Base-by-base conservation (phyloP, 2,329 filamentous ascomycete genomes). In the Botrytis tulipae region DNA sequence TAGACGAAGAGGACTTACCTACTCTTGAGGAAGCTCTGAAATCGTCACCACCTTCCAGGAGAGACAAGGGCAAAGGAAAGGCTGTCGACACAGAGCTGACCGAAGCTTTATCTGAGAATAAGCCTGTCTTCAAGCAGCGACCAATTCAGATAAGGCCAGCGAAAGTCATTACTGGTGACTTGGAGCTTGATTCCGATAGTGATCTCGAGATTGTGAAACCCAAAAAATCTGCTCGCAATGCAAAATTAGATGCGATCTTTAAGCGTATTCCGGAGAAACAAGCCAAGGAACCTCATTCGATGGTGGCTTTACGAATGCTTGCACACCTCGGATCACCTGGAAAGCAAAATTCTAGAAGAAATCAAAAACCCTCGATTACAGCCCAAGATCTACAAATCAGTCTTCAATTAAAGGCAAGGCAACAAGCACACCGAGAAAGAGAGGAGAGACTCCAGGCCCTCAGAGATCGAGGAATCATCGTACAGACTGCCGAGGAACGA, bases 401-500 rank as follows among this genome's bases (percentile, higher is more conserved):
- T 48, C 84, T 98, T 12, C 86, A 92, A 54, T 88, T 89, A 76
- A 90, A 91, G 75, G 94, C 94, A 9, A 90, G 93, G 62, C 87
- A 92, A 74, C 96, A 99, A 82, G 95, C 94, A 62, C 90, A 90
- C 74, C 83, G 88, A 60, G 94, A 96, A 81, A 90, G 93, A 71
- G 89, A 93, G 74, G 91, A 93, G 77, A 91, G 91, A 72, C 87
- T 98, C 32, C 90, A 93, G 73, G 87, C 91, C 77, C 87, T 99
- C 59, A 90, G 89, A 79, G 91, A 92, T 18, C 94, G 92, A 82
- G 96, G 96, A 12, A 87, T 98, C 40, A 85, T 92, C 37, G 86
- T 98, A 29, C 92, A 95, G 81, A 97, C 93, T 0, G 89, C 91
- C 3, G 95, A 98, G 82, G 95, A 99, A 81, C 90, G 93, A 32